Conservation (phyloP, 345 rosid genomes). For the Eutrema japonicum region DNA sequence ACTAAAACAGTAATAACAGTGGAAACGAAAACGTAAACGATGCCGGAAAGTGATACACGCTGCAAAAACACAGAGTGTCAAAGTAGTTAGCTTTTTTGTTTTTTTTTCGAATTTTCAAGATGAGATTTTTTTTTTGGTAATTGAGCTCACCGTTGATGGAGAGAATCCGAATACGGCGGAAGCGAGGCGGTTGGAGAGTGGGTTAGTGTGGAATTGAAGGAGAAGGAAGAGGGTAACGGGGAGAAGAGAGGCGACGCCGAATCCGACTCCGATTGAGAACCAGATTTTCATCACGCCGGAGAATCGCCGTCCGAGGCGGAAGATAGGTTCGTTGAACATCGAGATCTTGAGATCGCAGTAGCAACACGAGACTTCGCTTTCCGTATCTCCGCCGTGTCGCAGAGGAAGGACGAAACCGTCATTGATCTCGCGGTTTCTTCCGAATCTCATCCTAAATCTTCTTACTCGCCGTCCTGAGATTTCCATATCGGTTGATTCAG, state of each 20-base stretch:
- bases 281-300: constrained; percentile 55
- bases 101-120: neutral
- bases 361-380: constrained; percentile 48
- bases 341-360: constrained; percentile 69
- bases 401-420: constrained; percentile 30
- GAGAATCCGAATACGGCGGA: constrained; percentile 51
- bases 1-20: constrained; percentile 72
- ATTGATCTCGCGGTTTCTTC: neutral
- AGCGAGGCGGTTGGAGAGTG: constrained; percentile 32
- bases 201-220: constrained; percentile 32
- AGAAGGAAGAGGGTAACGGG: constrained; percentile 51
- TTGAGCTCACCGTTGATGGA: constrained; percentile 44
- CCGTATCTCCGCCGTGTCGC: neutral
- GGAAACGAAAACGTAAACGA: constrained; percentile 54
- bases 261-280: constrained; percentile 89
- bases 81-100: constrained; percentile 4
- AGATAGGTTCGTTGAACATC: constrained; percentile 53
- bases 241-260: constrained; percentile 59
- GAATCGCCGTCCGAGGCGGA: constrained; percentile 63
- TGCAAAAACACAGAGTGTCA: constrained; percentile 17
- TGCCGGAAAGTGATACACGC: constrained; percentile 60
- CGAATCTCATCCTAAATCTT: constrained; percentile 42
- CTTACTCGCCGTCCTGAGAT: constrained; percentile 43
- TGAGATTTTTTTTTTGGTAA: neutral
- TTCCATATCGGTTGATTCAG: constrained; percentile 25